phyloP scores from a whole-genome alignment of 2,329 filamentous ascomycete species.

The Drechslera avenae region DNA sequence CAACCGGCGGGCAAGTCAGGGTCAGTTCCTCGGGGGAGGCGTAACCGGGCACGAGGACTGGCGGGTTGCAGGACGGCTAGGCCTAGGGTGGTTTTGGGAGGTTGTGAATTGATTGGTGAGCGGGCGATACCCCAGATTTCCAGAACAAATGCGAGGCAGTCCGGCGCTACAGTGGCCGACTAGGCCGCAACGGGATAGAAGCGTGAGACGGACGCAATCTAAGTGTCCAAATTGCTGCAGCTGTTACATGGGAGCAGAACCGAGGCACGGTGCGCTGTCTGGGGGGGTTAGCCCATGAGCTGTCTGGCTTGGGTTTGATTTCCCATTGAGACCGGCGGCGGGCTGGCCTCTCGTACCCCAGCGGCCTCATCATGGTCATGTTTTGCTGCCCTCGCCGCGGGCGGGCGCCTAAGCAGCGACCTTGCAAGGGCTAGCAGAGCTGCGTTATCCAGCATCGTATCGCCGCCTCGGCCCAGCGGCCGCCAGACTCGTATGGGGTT shows the following conservation, averaged over 20 bases:
- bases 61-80: not conserved
- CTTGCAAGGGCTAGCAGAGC: not conserved
- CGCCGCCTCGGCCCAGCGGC: slow-evolving; percentile 17
- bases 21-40: slow-evolving; percentile 18
- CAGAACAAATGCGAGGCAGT: slow-evolving; percentile 20
- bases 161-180: slow-evolving; percentile 27
- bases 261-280: slow-evolving; percentile 22
- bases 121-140: slow-evolving; percentile 44
- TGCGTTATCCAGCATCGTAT: not conserved
- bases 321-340: slow-evolving; percentile 3
- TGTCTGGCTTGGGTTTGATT: not conserved
- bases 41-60: slow-evolving; percentile 6
- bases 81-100: not conserved
- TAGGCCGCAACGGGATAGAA: slow-evolving; percentile 15
- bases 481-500: slow-evolving; percentile 1
- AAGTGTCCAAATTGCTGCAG: slow-evolving; percentile 27
- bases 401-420: slow-evolving; percentile 7
- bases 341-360: slow-evolving; percentile 8
- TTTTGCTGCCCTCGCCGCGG: slow-evolving; percentile 21
- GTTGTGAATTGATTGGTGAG: slow-evolving; percentile 28
- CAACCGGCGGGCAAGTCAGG: too few species aligned
- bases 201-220: slow-evolving; percentile 33
- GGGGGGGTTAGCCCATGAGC: not conserved
- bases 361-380: slow-evolving; percentile 24
- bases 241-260: slow-evolving; percentile 12